phyloP scores from a whole-genome alignment of 192 early-diverging fungal genomes.

The Neocallimastix lanati region DNA sequence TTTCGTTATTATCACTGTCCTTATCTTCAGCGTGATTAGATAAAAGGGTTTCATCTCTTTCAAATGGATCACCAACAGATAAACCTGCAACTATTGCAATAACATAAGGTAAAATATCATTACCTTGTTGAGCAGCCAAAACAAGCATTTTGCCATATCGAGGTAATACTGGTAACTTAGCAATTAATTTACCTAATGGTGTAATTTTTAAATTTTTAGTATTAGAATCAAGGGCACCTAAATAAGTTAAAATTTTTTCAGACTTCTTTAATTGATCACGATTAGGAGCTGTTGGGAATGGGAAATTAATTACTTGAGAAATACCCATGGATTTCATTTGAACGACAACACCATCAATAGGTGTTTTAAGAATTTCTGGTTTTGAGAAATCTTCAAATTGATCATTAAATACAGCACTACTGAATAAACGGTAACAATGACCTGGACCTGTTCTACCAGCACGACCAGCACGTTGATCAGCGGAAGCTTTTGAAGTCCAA shows the following conservation, averaged over 20 bases:
- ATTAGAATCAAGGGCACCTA: background rate
- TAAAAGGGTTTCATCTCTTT: conserved; percentile 45
- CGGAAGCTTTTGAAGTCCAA: conserved; percentile 89
- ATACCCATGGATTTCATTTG: conserved; percentile 98
- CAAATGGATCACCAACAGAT: conserved; percentile 85
- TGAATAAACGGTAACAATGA: conserved; percentile 90
- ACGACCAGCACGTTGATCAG: conserved; percentile 89
- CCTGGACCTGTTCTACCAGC: conserved; percentile 90
- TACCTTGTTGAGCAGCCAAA: conserved; percentile 60
- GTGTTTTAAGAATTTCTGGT: conserved; percentile 84
- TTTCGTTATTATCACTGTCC: conserved; percentile 8
- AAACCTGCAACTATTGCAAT: conserved; percentile 81
- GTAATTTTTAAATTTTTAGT: conserved; percentile 49
- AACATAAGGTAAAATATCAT: conserved; percentile 53
- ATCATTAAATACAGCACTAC: conserved; percentile 79
- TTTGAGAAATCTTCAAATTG: conserved; percentile 68
- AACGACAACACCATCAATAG: conserved; percentile 86
- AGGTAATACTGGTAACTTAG: conserved; percentile 78
- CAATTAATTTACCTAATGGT: conserved; percentile 67
- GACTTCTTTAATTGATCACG: conserved; percentile 50
- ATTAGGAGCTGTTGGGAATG: conserved; percentile 89
- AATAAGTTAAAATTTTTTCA: conserved; percentile 25
- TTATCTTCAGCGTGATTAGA: conserved; percentile 25
- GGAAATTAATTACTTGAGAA: conserved; percentile 84
- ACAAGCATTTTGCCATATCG: conserved; percentile 83